Percentiles rank a stretch among this genome's conserved stretches.
These are phyloP conservation scores for Polymyxa betae DNA, from an alignment of 208 protist species.

Conservation along the genomic window DNA sequence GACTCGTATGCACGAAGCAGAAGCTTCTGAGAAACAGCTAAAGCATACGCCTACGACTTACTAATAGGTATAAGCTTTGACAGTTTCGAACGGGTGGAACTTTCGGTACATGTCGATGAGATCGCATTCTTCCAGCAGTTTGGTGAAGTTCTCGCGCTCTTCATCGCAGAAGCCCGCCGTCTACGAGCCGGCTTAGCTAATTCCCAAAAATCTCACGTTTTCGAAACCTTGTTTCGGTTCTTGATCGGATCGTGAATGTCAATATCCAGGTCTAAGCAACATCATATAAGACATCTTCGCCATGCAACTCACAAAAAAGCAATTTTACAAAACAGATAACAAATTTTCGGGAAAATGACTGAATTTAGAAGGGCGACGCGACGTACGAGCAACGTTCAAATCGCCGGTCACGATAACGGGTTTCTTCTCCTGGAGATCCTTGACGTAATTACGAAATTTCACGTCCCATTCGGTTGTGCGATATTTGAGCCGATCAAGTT, in stretches of 20 bases:
- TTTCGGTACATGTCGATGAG: slow-evolving; percentile 9
- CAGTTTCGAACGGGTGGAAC: background rate
- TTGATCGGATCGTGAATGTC: slow-evolving; percentile 30
- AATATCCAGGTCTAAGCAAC: slow-evolving; percentile 41
- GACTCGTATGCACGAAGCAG: too few species aligned
- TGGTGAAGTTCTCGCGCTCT: slow-evolving; percentile 27
- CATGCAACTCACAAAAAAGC: too few species aligned
- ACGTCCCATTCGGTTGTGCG: background rate
- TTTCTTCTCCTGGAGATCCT: background rate
- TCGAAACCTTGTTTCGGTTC: background rate
- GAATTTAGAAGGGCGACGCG: background rate
- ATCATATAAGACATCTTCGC: too few species aligned
- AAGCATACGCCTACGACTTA: background rate
- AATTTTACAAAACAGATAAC: too few species aligned
- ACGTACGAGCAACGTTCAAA: slow-evolving; percentile 38
- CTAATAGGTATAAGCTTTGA: slow-evolving; percentile 26
- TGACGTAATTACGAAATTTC: slow-evolving; percentile 1
- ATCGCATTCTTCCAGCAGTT: slow-evolving; percentile 38
- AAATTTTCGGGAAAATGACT: too few species aligned
- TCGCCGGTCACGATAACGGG: slow-evolving; percentile 16
- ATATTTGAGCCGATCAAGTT: slow-evolving; percentile 24
- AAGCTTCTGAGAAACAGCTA: too few species aligned
- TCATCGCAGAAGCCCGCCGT: slow-evolving; percentile 1
- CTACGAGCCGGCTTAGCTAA: background rate
- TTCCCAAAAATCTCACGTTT: background rate